A percentile compares a stretch with the other conserved stretches of the same genome.
Conservation (phyloP, 1,139 yeast species). For the Zygoascus meyerae region DNA sequence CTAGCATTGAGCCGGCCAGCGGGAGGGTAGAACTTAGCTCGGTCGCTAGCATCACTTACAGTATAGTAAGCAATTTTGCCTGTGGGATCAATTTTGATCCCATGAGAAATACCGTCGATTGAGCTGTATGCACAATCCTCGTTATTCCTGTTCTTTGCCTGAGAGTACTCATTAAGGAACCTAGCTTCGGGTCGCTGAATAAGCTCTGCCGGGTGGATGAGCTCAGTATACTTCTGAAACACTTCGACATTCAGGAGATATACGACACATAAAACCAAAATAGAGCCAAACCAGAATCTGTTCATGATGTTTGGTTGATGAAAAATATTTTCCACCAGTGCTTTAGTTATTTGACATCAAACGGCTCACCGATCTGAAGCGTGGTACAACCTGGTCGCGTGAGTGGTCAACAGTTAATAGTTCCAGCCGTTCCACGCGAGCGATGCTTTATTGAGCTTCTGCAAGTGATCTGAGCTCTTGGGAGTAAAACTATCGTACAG, state of each 20-base stretch:
- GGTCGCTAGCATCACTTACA: neutral
- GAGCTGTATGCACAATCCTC: neutral
- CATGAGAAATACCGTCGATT: neutral
- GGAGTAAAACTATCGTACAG: too few relatives aligned
- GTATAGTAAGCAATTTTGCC: slow-evolving; percentile 3
- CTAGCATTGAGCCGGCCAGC: slow-evolving; percentile 1
- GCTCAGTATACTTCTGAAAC: slow-evolving; percentile 7
- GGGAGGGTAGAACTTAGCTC: slow-evolving; percentile 5
- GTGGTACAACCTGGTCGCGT: too few relatives aligned
- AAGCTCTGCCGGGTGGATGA: neutral
- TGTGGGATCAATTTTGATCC: slow-evolving; percentile 5
- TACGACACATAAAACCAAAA: neutral
- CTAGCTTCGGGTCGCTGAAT: slow-evolving; percentile 1
- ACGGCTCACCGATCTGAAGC: too few relatives aligned
- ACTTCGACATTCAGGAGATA: slow-evolving; percentile 5
- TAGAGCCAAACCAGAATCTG: slow-evolving; percentile 3
- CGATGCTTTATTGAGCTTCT: too few relatives aligned
- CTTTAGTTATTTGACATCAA: too few relatives aligned
- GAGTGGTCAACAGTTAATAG: too few relatives aligned
- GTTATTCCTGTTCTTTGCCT: neutral
- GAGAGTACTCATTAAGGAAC: neutral
- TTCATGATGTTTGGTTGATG: too few relatives aligned
- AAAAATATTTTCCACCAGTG: too few relatives aligned
- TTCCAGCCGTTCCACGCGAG: too few relatives aligned
- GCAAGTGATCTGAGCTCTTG: too few relatives aligned